Conservation (phyloP, 495 filamentous ascomycete species). For the Aspergillus sclerotioniger region DNA sequence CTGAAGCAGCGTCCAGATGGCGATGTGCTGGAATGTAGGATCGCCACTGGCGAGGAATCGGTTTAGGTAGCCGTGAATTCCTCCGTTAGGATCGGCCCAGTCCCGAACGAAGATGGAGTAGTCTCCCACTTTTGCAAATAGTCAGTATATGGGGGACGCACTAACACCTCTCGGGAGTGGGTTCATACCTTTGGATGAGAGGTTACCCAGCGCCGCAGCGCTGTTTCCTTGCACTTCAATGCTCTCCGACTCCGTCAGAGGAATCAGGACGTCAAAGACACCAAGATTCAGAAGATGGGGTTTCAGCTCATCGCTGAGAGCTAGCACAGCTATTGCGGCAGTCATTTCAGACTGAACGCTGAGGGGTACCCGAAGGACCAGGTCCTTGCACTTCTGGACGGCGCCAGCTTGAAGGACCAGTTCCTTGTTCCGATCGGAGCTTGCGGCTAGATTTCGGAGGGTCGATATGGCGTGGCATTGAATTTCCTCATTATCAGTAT, state of each 20-base stretch:
- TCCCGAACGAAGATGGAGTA: slow-evolving; percentile 94
- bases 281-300: slow-evolving; percentile 86
- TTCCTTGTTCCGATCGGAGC: slow-evolving; percentile 95
- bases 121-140: slow-evolving; percentile 70
- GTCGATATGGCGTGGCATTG: slow-evolving; percentile 99
- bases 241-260: slow-evolving; percentile 88
- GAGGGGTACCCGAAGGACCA: slow-evolving; percentile 89
- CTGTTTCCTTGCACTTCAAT: slow-evolving; percentile 99
- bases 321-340: slow-evolving; percentile 95
- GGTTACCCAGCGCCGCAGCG: slow-evolving; percentile 89
- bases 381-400: slow-evolving; percentile 96
- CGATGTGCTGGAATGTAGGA: slow-evolving; percentile 97
- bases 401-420: slow-evolving; percentile 94
- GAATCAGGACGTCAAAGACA: slow-evolving; percentile 95
- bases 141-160: slow-evolving; percentile 1
- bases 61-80: slow-evolving; percentile 90
- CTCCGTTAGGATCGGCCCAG: slow-evolving; percentile 89
- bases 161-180: background rate
- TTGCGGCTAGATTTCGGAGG: slow-evolving; percentile 90
- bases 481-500: slow-evolving; percentile 97
- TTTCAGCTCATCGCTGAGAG: slow-evolving; percentile 93
- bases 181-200: slow-evolving; percentile 88
- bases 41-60: slow-evolving; percentile 93
- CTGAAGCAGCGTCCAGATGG: slow-evolving; percentile 96
- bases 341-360: slow-evolving; percentile 99